These are phyloP conservation scores for Ogataea pini DNA, from an alignment of 805 yeast genomes.

Conservation along the genomic window DNA sequence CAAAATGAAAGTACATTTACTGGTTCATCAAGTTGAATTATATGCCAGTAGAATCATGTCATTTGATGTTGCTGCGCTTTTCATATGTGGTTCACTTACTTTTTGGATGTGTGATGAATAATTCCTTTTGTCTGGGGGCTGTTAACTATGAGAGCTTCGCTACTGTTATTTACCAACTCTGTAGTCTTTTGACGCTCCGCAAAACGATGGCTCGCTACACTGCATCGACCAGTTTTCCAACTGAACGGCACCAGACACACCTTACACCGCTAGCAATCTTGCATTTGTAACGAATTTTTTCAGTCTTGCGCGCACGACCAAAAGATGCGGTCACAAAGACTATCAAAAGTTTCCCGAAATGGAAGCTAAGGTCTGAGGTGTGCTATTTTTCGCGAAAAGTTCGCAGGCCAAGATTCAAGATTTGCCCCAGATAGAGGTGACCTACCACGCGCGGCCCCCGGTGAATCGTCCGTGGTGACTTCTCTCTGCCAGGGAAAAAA, in stretches of 20 bases:
- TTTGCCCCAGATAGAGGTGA: not conserved
- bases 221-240: constrained; percentile 1
- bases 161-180: not conserved
- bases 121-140: not conserved
- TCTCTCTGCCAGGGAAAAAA: not conserved
- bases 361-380: constrained; percentile 11
- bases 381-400: constrained; percentile 4
- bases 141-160: not conserved
- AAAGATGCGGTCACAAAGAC: constrained; percentile 17
- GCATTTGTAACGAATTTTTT: constrained; percentile 13
- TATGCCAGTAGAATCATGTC: not conserved
- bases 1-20: too few relatives aligned
- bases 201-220: constrained; percentile 7
- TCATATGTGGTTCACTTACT: not conserved
- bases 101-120: constrained; percentile 2
- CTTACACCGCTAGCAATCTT: constrained; percentile 16
- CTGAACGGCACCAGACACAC: constrained; percentile 10
- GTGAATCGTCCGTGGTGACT: not conserved
- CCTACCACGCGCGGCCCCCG: not conserved
- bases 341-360: not conserved
- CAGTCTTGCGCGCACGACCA: constrained; percentile 11
- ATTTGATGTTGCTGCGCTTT: not conserved
- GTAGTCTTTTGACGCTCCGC: not conserved
- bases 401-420: not conserved
- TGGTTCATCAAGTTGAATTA: not conserved